These are phyloP conservation scores for Thielaviopsis musarum DNA, from an alignment of 2,329 filamentous ascomycete genomes.

Conservation along the genomic window DNA sequence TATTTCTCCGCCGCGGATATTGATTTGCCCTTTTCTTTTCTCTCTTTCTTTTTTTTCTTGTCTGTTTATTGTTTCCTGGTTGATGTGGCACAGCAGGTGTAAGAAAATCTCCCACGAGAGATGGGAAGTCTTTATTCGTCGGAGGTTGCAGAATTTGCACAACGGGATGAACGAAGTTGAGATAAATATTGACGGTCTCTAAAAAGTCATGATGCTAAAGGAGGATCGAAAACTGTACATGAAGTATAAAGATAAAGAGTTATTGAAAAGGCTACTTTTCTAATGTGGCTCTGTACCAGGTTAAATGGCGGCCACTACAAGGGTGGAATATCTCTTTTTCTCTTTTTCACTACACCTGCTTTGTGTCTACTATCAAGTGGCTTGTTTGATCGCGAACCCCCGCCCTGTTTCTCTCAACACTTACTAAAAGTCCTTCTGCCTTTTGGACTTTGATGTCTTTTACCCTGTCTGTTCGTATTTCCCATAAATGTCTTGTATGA, in stretches of 20 bases:
- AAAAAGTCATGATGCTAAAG: too few species aligned
- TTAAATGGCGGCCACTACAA: too few species aligned
- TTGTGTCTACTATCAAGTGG: background rate
- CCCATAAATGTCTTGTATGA: background rate
- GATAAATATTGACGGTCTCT: too few species aligned
- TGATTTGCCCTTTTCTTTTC: background rate
- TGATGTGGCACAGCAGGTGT: background rate
- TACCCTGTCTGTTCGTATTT: background rate
- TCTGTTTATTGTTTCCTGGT: background rate
- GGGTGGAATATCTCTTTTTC: background rate
- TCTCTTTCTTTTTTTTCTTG: background rate
- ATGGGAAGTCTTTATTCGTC: background rate
- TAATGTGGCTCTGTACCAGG: too few species aligned
- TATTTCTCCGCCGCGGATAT: background rate
- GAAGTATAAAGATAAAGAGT: too few species aligned
- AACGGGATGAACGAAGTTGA: too few species aligned
- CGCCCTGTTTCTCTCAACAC: background rate
- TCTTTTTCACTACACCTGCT: background rate
- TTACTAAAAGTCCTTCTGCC: background rate
- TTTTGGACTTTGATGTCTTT: background rate
- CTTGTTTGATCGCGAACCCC: background rate
- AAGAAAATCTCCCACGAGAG: background rate
- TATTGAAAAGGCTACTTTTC: too few species aligned
- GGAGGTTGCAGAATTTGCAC: background rate
- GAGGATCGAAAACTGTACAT: too few species aligned